phyloP scores from a whole-genome alignment of 352 stramenopile genomes.

The Pythium angustatum region DNA sequence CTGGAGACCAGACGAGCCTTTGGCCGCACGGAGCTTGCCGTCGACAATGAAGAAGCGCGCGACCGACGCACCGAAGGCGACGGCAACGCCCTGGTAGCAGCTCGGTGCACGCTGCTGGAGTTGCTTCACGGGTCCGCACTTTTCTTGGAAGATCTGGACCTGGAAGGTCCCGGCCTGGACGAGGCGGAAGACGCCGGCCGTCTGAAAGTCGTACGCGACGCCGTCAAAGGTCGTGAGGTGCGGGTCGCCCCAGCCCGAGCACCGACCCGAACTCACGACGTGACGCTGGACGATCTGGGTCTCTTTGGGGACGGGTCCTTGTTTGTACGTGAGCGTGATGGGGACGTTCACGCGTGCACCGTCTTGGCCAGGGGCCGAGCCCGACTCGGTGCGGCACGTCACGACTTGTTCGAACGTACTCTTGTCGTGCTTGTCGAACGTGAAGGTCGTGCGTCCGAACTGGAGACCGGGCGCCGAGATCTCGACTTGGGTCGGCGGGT shows the following conservation, averaged over 20 bases:
- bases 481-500: constrained; percentile 9
- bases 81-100: constrained; percentile 31
- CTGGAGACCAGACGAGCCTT: constrained; percentile 3
- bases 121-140: constrained; percentile 9
- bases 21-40: constrained; percentile 22
- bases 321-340: constrained; percentile 5
- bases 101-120: constrained; percentile 2
- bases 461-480: constrained; percentile 6
- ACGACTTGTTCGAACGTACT: constrained; percentile 10
- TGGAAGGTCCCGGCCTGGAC: constrained; percentile 26
- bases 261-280: constrained; percentile 9
- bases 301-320: background rate
- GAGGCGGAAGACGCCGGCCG: constrained; percentile 26
- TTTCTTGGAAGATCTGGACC: constrained; percentile 35
- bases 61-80: constrained; percentile 29
- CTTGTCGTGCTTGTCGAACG: constrained; percentile 12
- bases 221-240: constrained; percentile 35
- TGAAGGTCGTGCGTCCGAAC: background rate
- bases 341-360: background rate
- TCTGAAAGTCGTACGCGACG: constrained; percentile 32
- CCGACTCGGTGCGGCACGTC: constrained; percentile 7
- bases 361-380: background rate
- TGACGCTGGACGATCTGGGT: constrained; percentile 24
- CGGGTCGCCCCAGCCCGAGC: constrained; percentile 30
- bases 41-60: constrained; percentile 25